Evolutionary conservation across 345 rosid genomes (phyloP).

Genomic region (Ricinus communis): DNA sequence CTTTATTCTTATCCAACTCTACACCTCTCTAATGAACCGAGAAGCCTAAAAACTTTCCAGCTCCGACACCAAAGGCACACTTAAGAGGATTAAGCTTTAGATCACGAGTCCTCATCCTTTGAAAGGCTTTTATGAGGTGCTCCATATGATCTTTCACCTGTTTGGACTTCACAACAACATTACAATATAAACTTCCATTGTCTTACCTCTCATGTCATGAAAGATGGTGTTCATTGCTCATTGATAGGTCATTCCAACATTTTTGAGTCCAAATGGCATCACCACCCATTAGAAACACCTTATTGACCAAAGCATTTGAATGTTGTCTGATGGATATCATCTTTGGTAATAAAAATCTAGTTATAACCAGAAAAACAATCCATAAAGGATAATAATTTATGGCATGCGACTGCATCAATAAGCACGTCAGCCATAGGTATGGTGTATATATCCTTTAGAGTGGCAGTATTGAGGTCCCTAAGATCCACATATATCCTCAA

Average conservation of each 20-base stretch:
- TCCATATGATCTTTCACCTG: background rate
- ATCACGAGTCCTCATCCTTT: too few species aligned
- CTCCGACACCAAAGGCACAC: background rate
- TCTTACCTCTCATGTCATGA: background rate
- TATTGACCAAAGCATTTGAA: constrained; percentile 1
- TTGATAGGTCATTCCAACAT: too few species aligned
- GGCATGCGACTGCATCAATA: background rate
- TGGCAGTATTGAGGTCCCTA: too few species aligned
- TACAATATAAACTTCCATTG: constrained; percentile 3
- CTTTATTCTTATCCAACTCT: too few species aligned
- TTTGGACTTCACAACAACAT: background rate
- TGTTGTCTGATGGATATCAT: background rate
- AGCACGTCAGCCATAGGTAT: too few species aligned
- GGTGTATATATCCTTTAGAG: too few species aligned
- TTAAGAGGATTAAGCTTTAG: constrained; percentile 15
- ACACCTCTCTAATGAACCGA: background rate
- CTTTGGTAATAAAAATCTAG: too few species aligned
- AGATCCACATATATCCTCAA: too few species aligned
- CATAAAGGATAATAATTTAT: background rate
- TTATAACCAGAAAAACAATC: constrained; percentile 2
- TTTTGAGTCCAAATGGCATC: too few species aligned
- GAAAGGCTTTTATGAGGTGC: too few species aligned
- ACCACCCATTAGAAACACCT: constrained; percentile 1
- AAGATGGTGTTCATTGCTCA: too few species aligned
- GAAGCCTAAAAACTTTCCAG: background rate